Base-by-base conservation (phyloP, 768 basidiomycete genomes). In the Podaxis carcinomalis region DNA sequence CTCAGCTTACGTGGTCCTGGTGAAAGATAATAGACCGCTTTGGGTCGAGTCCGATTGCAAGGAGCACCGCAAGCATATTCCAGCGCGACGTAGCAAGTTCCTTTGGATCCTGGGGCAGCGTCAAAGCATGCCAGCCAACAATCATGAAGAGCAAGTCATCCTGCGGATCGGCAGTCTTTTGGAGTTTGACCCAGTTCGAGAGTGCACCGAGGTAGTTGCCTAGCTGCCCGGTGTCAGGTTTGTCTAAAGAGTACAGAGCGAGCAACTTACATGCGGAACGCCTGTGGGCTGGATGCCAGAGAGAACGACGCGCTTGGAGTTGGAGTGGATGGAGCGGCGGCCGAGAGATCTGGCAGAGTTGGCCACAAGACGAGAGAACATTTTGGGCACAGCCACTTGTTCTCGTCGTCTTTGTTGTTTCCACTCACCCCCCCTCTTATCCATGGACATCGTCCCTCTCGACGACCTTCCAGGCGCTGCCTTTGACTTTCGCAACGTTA, bases 231-330 rank as follows among this genome's bases (percentile, higher is more conserved):
- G 51, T 63, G 50, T 62, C 64, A 64, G 49, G 55, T 36, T 53
- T 60, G 35, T 52, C 9, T 39, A 19, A n/a, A n/a, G 36, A 46
- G 14, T 7, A 47, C 44, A 27, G 19, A 23, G 2, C 32, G 9
- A 9, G 7, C 7, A 32, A 70, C 83, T 66, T 72, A 95, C 94
- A 75, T 96, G 94, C 51, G 93, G 92, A 2, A 90, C 84, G 0
- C 94, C 92, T 1, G 95, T 95, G 0, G 95, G 95, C 69, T 96
- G 95, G 32, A 98, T 96, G 3, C 94, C 95, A 11, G 92, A 93
- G 71, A 98, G 90, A 39, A 95, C 77, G 51, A 87, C 78, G 13
- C 83, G 77, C 47, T 59, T 50, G 54, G 28, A 51, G 50, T 51
- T 32, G 32, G 32, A 32, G 32, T 32, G 61, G 44, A 62, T 14